Evolutionary conservation across 805 yeast genomes (phyloP).

Genomic region (Pichia membranifaciens): DNA sequence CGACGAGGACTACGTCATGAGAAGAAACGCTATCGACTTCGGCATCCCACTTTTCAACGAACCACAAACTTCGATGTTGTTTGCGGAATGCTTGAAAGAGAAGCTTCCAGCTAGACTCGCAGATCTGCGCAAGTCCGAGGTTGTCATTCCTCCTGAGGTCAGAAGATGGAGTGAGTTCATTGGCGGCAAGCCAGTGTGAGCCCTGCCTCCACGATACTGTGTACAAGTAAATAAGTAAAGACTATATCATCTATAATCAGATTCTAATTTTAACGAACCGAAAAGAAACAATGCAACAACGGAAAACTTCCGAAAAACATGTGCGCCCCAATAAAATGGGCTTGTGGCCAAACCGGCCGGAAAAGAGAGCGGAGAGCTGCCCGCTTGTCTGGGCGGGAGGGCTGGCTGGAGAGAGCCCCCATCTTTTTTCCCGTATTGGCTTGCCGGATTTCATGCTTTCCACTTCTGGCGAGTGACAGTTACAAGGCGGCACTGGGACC

Average conservation of each 20-base stretch:
- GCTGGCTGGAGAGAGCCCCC: neutral
- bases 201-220: neutral
- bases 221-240: too few relatives aligned
- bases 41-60: constrained; percentile 95
- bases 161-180: constrained; percentile 95
- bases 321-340: too few relatives aligned
- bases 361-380: too few relatives aligned
- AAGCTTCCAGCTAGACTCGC: constrained; percentile 58
- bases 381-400: too few relatives aligned
- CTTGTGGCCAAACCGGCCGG: neutral
- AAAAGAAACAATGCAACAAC: too few relatives aligned
- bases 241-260: too few relatives aligned
- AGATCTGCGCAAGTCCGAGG: constrained; percentile 35
- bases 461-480: too few relatives aligned
- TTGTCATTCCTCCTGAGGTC: constrained; percentile 77
- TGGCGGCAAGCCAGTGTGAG: constrained; percentile 81
- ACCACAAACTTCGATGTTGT: constrained; percentile 85
- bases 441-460: too few relatives aligned
- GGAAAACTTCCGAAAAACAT: too few relatives aligned
- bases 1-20: constrained; percentile 94
- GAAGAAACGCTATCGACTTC: constrained; percentile 98
- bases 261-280: too few relatives aligned
- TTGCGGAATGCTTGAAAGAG: constrained; percentile 73
- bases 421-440: too few relatives aligned
- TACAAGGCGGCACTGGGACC: too few relatives aligned